phyloP scores from a whole-genome alignment of 495 filamentous ascomycete genomes.

The Podospora didyma region DNA sequence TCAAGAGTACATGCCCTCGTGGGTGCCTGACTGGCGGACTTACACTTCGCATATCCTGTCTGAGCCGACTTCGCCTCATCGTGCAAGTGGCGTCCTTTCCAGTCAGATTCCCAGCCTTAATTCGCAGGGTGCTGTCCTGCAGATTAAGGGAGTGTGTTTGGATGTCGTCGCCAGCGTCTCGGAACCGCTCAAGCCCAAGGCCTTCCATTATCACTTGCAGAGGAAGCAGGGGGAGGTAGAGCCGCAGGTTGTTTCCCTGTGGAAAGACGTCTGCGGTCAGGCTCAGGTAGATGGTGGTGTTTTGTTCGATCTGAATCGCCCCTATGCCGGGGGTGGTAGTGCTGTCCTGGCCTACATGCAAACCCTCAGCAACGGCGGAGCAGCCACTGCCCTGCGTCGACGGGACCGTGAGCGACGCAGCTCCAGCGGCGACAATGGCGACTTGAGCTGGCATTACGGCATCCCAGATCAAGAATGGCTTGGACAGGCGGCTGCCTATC shows the following conservation, averaged over 20 bases:
- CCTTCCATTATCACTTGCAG: neutral
- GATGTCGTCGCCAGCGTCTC: neutral
- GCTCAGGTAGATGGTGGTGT: no score
- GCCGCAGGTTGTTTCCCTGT: no score
- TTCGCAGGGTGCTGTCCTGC: neutral
- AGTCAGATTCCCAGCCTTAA: neutral
- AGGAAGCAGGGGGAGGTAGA: neutral
- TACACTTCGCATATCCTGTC: constrained; percentile 9
- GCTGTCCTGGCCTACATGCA: constrained; percentile 21
- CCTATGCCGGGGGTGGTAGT: neutral
- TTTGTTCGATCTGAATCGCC: neutral
- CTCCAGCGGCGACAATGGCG: neutral
- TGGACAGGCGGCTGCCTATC: neutral
- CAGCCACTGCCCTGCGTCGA: neutral
- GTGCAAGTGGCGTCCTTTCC: constrained; percentile 4
- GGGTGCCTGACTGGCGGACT: constrained; percentile 18
- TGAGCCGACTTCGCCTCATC: constrained; percentile 1
- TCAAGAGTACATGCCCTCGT: constrained; percentile 7
- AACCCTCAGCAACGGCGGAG: constrained; percentile 18
- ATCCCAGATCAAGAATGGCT: neutral
- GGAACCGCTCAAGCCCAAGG: neutral
- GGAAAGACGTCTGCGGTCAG: no score
- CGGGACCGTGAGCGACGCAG: neutral
- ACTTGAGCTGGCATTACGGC: no score
- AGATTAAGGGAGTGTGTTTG: neutral